Base-by-base conservation (phyloP, 495 filamentous ascomycete species). In the Annulohypoxylon stygium region DNA sequence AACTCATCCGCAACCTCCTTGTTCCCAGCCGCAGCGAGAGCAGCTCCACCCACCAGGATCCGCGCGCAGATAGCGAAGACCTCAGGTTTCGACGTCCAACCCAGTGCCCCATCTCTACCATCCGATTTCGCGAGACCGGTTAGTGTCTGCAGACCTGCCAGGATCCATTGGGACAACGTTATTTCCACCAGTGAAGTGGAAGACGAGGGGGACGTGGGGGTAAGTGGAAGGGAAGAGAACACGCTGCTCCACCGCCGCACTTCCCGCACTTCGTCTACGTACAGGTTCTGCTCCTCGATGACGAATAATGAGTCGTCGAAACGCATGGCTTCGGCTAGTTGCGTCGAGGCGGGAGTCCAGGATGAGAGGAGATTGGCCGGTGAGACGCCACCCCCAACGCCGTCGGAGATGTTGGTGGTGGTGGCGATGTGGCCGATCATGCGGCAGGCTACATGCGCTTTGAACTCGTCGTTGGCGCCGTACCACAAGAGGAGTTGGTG, bases 251-350 rank as follows among this genome's bases (percentile, higher is more conserved):
- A 97, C 11, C 86, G 61, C 20, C 84, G 83, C 0, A 88, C 83
- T 80, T 97, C 95, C 7, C 86, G 80, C 2, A 93, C 87, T 55
- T 92, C 88, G 74, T 97, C 95, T 57, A 96, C 83, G 76, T 91
- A 98, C 0, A 97, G 83, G 67, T 99, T 99, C 71, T 95, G 93
- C 73, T 96, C 94, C 81, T 99, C 96, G 73, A 92, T 85, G 12
- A 88, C 89, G 75, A 99, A 99, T 0, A 99, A 82, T 2, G 91
- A 86, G 33, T 88, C 90, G 74, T 93, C 90, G 54, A 90, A 89
- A 55, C 86, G 85, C 47, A 86, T 75, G 23, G 88, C 86, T 23
- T 85, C 74, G 0, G 75, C 69, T 12, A 95, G 76, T 16, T 84
- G 79, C 0, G 78, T 72, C 3, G 80, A 79, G 0, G 92, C 86